These are phyloP conservation scores for Syzygium malaccense DNA, from an alignment of 441 rosid genomes.

Conservation along the genomic window DNA sequence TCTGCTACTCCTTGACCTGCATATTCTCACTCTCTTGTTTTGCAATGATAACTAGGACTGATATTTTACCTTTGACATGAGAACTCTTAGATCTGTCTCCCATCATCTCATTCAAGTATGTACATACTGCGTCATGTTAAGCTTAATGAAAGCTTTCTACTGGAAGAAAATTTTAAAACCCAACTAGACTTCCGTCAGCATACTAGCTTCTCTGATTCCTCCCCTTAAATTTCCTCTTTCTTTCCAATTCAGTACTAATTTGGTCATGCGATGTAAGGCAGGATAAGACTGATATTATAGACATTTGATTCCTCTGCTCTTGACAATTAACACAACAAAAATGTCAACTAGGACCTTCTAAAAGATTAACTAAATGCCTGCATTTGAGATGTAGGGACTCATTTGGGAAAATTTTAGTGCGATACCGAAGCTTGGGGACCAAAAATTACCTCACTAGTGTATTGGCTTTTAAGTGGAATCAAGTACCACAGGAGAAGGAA, in stretches of 20 bases:
- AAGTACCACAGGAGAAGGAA: background rate
- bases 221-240: background rate
- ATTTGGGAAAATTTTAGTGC: background rate
- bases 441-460: background rate
- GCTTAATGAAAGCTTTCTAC: background rate
- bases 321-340: background rate
- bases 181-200: background rate
- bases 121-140: background rate
- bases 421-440: background rate
- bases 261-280: background rate
- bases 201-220: background rate
- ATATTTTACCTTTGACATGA: background rate
- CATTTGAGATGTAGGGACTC: background rate
- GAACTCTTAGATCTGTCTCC: background rate
- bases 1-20: background rate
- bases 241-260: background rate
- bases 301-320: background rate
- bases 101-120: background rate
- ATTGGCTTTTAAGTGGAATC: background rate
- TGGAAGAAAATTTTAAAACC: background rate
- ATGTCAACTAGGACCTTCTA: background rate
- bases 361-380: background rate
- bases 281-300: background rate
- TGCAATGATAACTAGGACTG: background rate
- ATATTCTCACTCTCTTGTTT: background rate